These are phyloP conservation scores for Zygoascus biomembranicola DNA, from an alignment of 805 yeast species.

Conservation along the genomic window DNA sequence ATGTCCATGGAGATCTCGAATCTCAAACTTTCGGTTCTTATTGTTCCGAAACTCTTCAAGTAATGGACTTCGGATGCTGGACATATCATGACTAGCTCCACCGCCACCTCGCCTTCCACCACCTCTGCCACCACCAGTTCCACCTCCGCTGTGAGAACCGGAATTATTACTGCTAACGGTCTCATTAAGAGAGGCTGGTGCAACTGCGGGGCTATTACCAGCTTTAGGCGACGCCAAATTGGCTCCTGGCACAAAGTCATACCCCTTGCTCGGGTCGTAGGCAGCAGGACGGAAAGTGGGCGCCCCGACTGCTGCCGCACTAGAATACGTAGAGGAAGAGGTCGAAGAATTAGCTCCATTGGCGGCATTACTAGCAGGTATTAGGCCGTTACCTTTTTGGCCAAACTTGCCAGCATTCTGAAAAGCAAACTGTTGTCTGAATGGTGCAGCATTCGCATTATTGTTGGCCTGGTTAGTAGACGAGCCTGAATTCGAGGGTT, in stretches of 20 bases:
- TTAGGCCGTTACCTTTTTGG: background rate
- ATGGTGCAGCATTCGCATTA: background rate
- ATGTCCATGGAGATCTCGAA: constrained; percentile 75
- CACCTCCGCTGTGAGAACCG: background rate
- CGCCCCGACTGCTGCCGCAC: background rate
- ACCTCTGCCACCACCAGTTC: background rate
- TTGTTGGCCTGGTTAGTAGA: background rate
- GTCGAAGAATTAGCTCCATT: background rate
- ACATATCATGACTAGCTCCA: background rate
- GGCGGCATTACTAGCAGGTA: background rate
- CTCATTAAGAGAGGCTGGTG: background rate
- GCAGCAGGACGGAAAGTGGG: background rate
- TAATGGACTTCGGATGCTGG: constrained; percentile 37
- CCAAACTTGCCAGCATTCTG: background rate
- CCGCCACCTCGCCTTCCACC: background rate
- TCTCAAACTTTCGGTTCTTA: constrained; percentile 48
- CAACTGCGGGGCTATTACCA: background rate
- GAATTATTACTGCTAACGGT: background rate
- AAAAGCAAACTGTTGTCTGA: constrained; percentile 4
- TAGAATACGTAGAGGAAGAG: background rate
- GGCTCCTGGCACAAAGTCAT: background rate
- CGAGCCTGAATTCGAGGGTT: background rate
- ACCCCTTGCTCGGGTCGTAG: background rate
- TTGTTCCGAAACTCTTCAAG: constrained; percentile 78
- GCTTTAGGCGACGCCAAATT: background rate